A percentile compares a stretch with the other conserved stretches of the same genome.
Conservation (phyloP, 352 stramenopile species). For the Phytophthora capsici region DNA sequence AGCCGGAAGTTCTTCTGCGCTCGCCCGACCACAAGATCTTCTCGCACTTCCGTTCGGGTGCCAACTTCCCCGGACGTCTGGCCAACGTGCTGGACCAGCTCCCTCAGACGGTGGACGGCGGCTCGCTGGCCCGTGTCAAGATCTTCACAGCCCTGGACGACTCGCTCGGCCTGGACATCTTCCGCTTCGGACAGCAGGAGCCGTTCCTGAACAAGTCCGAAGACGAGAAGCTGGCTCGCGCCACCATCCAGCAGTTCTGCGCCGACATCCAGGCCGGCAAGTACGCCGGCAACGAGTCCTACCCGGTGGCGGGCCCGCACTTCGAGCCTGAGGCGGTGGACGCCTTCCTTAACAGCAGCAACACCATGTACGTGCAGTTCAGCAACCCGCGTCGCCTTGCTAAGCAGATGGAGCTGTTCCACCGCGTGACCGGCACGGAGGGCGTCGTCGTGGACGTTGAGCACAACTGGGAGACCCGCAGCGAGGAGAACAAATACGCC, state of each 20-base stretch:
- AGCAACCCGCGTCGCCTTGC: constrained; percentile 78
- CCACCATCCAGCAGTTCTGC: constrained; percentile 70
- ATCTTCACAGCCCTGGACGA: constrained; percentile 91
- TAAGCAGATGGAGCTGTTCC: constrained; percentile 74
- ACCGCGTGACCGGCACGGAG: constrained; percentile 73
- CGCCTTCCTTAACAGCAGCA: constrained; percentile 69
- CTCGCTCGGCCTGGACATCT: constrained; percentile 87
- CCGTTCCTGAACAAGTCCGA: constrained; percentile 68
- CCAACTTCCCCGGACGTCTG: constrained; percentile 77
- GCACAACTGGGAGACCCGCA: constrained; percentile 82
- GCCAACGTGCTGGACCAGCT: constrained; percentile 77
- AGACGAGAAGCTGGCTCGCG: constrained; percentile 65
- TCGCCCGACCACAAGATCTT: constrained; percentile 77
- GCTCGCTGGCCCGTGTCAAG: constrained; percentile 85
- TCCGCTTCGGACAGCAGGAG: constrained; percentile 83
- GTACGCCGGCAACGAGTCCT: constrained; percentile 55
- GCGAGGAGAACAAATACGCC: constrained; percentile 83
- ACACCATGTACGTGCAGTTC: constrained; percentile 86
- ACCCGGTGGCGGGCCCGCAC: constrained; percentile 60
- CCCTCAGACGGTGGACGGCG: constrained; percentile 66
- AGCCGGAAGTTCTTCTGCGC: constrained; percentile 81
- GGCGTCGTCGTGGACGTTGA: constrained; percentile 83
- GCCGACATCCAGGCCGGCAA: constrained; percentile 83
- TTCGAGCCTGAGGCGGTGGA: constrained; percentile 76
- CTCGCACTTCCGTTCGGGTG: constrained; percentile 84